Percentiles rank a stretch among this genome's conserved stretches.
Conservation (phyloP, 1,139 yeast genomes). For the Yamadazyma epiphylla region DNA sequence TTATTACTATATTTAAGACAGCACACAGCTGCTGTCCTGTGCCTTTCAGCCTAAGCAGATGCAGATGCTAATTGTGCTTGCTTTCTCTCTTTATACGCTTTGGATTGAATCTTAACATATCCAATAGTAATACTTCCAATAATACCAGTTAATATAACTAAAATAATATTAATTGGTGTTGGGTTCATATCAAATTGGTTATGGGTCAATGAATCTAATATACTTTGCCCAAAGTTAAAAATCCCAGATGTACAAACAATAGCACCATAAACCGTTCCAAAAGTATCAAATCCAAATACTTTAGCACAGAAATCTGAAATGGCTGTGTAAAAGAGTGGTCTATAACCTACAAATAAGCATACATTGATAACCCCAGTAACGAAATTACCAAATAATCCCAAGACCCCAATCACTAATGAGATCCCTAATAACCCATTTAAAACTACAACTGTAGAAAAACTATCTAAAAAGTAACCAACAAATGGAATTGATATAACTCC, state of each 20-base stretch:
- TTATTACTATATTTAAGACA: too few species aligned
- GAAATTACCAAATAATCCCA: conserved; percentile 32
- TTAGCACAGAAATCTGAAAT: conserved; percentile 45
- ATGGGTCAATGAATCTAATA: conserved; percentile 39
- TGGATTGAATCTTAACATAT: conserved; percentile 30
- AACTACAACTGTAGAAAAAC: conserved; percentile 32
- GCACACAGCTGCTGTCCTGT: too few species aligned
- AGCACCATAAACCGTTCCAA: conserved; percentile 46
- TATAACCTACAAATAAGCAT: conserved; percentile 35
- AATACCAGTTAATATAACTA: conserved; percentile 24
- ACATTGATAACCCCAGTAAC: conserved; percentile 30
- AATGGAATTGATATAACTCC: conserved; percentile 42
- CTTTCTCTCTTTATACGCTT: conserved; percentile 16
- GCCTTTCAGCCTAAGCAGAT: conserved; percentile 3
- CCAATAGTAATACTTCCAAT: conserved; percentile 28
- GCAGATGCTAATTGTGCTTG: conserved; percentile 6
- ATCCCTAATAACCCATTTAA: conserved; percentile 25
- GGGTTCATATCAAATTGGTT: conserved; percentile 40
- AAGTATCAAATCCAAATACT: conserved; percentile 47
- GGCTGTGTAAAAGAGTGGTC: conserved; percentile 45
- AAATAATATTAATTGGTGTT: conserved; percentile 31
- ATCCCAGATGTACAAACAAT: conserved; percentile 40
- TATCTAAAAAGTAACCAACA: conserved; percentile 38
- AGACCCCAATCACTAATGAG: conserved; percentile 33
- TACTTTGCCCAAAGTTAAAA: conserved; percentile 34